Conservation (phyloP, 768 basidiomycete species). For the Mycena leptocephala region DNA sequence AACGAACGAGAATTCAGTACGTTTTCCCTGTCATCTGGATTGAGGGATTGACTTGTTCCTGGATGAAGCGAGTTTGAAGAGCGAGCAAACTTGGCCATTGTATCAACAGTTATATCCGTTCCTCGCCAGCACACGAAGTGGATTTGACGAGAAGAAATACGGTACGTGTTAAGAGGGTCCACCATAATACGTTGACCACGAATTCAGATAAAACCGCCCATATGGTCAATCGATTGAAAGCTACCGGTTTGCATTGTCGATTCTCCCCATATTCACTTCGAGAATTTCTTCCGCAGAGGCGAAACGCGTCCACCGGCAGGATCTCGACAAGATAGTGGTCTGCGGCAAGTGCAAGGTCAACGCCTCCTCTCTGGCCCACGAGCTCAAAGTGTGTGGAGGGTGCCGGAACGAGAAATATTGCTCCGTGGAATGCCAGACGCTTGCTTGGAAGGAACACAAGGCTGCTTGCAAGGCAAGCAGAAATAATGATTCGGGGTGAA, state of each 20-base stretch:
- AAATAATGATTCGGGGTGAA: too few relatives aligned
- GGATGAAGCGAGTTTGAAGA: background rate
- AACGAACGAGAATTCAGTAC: background rate
- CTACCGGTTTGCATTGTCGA: too few relatives aligned
- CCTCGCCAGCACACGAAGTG: background rate
- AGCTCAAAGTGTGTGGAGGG: slow-evolving; percentile 10
- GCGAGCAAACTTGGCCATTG: background rate
- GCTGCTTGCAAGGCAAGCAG: slow-evolving; percentile 8
- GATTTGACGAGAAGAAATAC: background rate
- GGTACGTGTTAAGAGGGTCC: background rate
- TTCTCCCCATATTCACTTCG: too few relatives aligned
- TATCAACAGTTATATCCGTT: background rate
- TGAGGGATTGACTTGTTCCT: background rate
- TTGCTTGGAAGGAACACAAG: too few relatives aligned
- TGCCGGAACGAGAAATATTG: slow-evolving; percentile 21
- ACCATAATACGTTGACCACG: background rate
- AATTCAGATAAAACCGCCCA: slow-evolving; percentile 5
- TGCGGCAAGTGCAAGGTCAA: slow-evolving; percentile 18
- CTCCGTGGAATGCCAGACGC: too few relatives aligned
- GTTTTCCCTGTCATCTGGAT: background rate
- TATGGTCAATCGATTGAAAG: background rate
- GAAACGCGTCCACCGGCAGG: slow-evolving; percentile 4
- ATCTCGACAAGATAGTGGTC: slow-evolving; percentile 6
- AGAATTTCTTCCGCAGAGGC: too few relatives aligned
- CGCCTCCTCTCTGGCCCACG: background rate